These are phyloP conservation scores for Aspergillus aculeatus DNA, from an alignment of 2,329 filamentous ascomycete species.

Conservation along the genomic window DNA sequence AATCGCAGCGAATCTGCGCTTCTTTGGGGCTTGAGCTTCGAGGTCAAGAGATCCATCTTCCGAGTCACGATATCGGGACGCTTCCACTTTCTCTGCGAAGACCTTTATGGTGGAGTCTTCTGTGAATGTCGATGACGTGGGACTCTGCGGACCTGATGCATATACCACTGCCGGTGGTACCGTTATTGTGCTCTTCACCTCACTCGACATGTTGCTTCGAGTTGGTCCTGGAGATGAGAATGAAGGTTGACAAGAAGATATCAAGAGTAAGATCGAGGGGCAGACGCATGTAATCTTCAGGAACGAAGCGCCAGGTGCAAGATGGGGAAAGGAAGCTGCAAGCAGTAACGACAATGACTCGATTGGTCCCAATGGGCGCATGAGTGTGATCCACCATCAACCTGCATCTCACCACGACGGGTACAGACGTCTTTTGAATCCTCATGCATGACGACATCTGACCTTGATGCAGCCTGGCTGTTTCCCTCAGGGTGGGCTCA, in stretches of 20 bases:
- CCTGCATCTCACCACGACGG: constrained; percentile 10
- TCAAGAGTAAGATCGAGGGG: background rate
- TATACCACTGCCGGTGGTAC: constrained; percentile 20
- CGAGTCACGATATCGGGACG: constrained; percentile 10
- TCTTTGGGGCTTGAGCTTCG: constrained; percentile 28
- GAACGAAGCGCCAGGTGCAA: background rate
- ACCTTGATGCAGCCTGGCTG: constrained; percentile 8
- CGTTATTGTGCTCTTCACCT: constrained; percentile 15
- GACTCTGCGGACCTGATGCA: constrained; percentile 11
- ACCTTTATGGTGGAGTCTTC: constrained; percentile 15
- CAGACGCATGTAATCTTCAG: background rate
- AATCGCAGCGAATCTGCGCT: constrained; percentile 28
- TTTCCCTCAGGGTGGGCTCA: constrained; percentile 20
- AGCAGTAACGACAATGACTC: background rate
- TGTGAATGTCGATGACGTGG: constrained; percentile 22
- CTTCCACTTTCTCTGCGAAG: constrained; percentile 21
- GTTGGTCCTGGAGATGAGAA: background rate
- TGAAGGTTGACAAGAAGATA: background rate
- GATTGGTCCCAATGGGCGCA: constrained; percentile 4
- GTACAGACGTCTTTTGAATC: constrained; percentile 19
- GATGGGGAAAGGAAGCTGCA: background rate
- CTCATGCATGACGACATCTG: constrained; percentile 18
- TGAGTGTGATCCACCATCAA: constrained; percentile 4
- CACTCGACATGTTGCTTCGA: constrained; percentile 16
- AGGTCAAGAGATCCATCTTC: constrained; percentile 24